Percentiles rank a stretch among this genome's conserved stretches.
Evolutionary conservation across 176 grass and related monocot species (phyloP).

Genomic region (Aegilops longissima): DNA sequence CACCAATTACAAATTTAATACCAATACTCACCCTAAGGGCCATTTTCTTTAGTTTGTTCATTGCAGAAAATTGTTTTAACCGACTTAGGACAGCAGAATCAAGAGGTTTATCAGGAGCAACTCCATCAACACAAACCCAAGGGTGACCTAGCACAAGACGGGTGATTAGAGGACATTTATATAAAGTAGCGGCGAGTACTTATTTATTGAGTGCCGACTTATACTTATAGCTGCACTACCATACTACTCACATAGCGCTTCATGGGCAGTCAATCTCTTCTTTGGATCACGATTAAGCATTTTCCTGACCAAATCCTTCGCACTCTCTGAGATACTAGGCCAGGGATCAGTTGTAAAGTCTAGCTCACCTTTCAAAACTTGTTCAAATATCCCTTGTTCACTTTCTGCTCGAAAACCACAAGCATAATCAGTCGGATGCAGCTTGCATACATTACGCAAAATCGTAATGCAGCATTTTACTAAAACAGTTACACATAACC

Average conservation of each 20-base stretch:
- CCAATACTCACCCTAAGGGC: slow-evolving; percentile 59
- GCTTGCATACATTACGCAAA: background rate
- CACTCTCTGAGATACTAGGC: slow-evolving; percentile 78
- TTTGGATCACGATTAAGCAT: slow-evolving; percentile 78
- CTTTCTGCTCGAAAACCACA: slow-evolving; percentile 43
- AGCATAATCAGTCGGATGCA: background rate
- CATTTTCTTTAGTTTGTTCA: slow-evolving; percentile 90
- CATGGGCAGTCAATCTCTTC: slow-evolving; percentile 72
- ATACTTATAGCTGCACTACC: background rate
- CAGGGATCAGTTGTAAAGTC: slow-evolving; percentile 71
- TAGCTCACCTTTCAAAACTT: slow-evolving; percentile 76
- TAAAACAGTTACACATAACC: slow-evolving; percentile 35
- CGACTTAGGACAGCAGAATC: slow-evolving; percentile 74
- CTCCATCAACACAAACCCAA: slow-evolving; percentile 75
- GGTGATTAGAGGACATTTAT: background rate
- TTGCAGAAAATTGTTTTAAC: slow-evolving; percentile 82
- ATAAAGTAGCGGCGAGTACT: background rate
- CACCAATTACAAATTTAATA: background rate
- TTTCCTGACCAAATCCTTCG: slow-evolving; percentile 78
- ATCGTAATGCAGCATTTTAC: background rate
- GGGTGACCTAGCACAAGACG: slow-evolving; percentile 54
- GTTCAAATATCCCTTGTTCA: slow-evolving; percentile 86
- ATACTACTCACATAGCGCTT: slow-evolving; percentile 72
- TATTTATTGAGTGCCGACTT: background rate
- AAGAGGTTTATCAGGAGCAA: slow-evolving; percentile 83